Evolutionary conservation across 2,329 filamentous ascomycete species (phyloP).

Genomic region (Rutstroemia sp.): DNA sequence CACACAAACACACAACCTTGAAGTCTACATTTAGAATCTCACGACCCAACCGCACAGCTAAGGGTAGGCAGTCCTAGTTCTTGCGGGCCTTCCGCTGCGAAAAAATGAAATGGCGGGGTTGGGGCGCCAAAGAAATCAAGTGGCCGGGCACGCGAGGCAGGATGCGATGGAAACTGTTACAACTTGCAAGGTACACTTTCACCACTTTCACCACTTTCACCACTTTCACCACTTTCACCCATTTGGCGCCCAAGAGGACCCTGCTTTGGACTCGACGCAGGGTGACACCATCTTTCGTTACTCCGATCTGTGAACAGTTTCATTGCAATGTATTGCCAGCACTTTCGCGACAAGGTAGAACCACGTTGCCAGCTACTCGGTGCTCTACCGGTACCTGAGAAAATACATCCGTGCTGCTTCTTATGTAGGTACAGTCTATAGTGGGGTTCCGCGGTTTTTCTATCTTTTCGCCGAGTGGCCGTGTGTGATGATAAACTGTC

Average conservation of each 20-base stretch:
- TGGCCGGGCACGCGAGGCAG: background rate
- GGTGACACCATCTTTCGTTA: constrained; percentile 1
- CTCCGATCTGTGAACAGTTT: background rate
- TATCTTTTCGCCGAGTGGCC: constrained; percentile 8
- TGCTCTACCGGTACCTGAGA: no score
- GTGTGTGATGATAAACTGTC: background rate
- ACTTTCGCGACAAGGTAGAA: no score
- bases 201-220: no score
- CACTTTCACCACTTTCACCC: no score
- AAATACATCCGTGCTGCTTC: no score
- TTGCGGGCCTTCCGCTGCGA: background rate
- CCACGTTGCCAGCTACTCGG: no score
- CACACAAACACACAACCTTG: background rate
- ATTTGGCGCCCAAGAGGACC: constrained; percentile 1
- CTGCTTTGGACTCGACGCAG: background rate
- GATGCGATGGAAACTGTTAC: no score
- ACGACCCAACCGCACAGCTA: background rate
- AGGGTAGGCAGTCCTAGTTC: no score
- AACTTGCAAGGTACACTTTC: no score
- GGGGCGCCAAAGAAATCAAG: constrained; percentile 4
- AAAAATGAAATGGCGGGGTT: constrained; percentile 5
- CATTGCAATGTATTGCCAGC: no score
- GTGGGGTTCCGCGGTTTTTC: background rate
- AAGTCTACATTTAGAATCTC: background rate
- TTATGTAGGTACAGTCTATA: background rate